A percentile compares a stretch with the other conserved stretches of the same genome.
These are phyloP conservation scores for Chloranthus sessilifolius DNA, from an alignment of 164 flowering plant genomes.

Conservation along the genomic window DNA sequence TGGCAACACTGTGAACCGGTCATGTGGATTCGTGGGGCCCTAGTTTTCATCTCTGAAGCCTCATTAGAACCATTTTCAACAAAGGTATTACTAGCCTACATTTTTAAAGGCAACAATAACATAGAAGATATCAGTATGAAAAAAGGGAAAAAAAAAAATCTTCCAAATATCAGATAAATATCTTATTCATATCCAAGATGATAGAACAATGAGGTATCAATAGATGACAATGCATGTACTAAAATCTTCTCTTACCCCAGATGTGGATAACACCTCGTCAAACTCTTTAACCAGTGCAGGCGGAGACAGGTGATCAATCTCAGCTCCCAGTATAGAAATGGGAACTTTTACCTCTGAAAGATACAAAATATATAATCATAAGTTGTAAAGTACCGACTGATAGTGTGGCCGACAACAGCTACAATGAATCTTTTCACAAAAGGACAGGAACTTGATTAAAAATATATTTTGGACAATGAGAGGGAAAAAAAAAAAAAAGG, in stretches of 20 bases:
- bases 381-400: no score
- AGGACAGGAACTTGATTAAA: not conserved
- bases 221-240: not conserved
- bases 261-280: conserved; percentile 43
- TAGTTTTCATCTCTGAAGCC: no score
- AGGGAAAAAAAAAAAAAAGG: conserved; percentile 2
- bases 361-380: not conserved
- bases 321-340: conserved; percentile 68
- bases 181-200: no score
- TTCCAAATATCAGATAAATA: no score
- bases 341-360: conserved; percentile 59
- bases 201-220: not conserved
- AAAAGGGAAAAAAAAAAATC: not conserved
- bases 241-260: conserved; percentile 39
- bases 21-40: no score
- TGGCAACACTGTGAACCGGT: no score
- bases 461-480: not conserved
- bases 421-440: not conserved
- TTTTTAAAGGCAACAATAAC: no score
- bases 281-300: conserved; percentile 65
- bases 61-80: no score
- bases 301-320: conserved; percentile 57
- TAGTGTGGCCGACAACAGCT: no score
- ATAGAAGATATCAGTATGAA: no score
- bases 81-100: no score